Percentiles rank a stretch among this genome's conserved stretches.
Conservation (phyloP, 768 basidiomycete genomes). For the Termitomyces sp. region DNA sequence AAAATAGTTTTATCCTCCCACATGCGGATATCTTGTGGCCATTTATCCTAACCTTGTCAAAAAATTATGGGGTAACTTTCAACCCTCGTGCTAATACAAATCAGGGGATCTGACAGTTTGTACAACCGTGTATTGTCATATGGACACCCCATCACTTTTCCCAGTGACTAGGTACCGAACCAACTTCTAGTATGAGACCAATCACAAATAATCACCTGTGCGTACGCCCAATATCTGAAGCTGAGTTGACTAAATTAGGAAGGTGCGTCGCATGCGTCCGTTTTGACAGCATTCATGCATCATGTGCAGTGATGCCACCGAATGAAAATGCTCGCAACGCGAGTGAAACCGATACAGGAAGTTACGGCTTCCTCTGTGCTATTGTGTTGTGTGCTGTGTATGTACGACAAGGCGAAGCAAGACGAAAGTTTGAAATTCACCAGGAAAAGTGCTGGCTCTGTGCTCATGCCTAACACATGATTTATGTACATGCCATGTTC, state of each 20-base stretch:
- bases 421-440: too few species aligned
- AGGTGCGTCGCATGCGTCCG: not conserved
- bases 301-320: not conserved
- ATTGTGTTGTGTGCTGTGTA: too few species aligned
- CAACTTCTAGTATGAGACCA: not conserved
- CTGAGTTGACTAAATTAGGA: not conserved
- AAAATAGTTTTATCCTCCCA: too few species aligned
- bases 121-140: too few species aligned
- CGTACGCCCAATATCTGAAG: not conserved
- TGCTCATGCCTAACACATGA: not conserved
- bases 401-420: too few species aligned
- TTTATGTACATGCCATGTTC: not conserved
- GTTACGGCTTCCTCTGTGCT: too few species aligned
- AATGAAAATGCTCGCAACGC: too few species aligned
- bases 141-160: too few species aligned
- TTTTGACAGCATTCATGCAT: not conserved
- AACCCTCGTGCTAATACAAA: not conserved
- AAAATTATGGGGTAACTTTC: slow-evolving; percentile 2
- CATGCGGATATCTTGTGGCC: not conserved
- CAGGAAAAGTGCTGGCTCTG: too few species aligned
- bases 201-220: not conserved
- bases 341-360: too few species aligned
- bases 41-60: not conserved
- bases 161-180: too few species aligned
- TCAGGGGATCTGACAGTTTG: too few species aligned